Percentiles rank a stretch among this genome's conserved stretches.
These are phyloP conservation scores for Nadsonia commutata DNA, from an alignment of 1,139 yeast genomes.

Conservation along the genomic window DNA sequence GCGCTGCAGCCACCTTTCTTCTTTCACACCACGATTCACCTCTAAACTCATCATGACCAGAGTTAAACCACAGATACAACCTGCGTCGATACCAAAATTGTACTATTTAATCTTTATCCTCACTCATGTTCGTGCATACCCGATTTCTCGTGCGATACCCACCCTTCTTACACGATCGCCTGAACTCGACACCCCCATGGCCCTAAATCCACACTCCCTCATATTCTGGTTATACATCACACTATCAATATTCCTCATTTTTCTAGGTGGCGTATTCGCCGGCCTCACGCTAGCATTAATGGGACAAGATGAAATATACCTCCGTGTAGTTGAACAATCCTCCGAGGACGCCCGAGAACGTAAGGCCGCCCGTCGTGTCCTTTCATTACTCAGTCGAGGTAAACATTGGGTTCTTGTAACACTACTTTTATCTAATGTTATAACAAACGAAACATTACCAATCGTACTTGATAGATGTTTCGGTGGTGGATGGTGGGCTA, in stretches of 20 bases:
- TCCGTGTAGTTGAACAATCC: slow-evolving; percentile 30
- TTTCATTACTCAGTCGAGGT: slow-evolving; percentile 60
- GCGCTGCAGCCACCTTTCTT: too few relatives aligned
- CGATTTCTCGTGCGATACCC: too few relatives aligned
- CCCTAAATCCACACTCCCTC: slow-evolving; percentile 6
- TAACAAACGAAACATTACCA: slow-evolving; percentile 90
- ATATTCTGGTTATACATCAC: slow-evolving; percentile 40
- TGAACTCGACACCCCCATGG: background rate
- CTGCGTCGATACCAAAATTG: too few relatives aligned
- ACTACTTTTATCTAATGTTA: slow-evolving; percentile 61
- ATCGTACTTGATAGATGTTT: slow-evolving; percentile 82
- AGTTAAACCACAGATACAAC: too few relatives aligned
- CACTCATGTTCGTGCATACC: too few relatives aligned
- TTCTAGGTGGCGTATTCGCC: slow-evolving; percentile 91
- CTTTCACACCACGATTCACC: too few relatives aligned
- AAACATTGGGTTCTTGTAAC: slow-evolving; percentile 98
- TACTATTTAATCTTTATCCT: too few relatives aligned
- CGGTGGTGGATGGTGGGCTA: slow-evolving; percentile 98
- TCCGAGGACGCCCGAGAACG: slow-evolving; percentile 47
- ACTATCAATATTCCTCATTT: slow-evolving; percentile 53
- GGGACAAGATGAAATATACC: slow-evolving; percentile 94
- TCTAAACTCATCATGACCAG: too few relatives aligned
- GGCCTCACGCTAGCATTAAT: slow-evolving; percentile 87
- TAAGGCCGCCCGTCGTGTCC: slow-evolving; percentile 55
- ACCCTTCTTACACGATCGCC: too few relatives aligned